Conservation (phyloP, 148 eudicot genomes). For the Polygonum maritimum region DNA sequence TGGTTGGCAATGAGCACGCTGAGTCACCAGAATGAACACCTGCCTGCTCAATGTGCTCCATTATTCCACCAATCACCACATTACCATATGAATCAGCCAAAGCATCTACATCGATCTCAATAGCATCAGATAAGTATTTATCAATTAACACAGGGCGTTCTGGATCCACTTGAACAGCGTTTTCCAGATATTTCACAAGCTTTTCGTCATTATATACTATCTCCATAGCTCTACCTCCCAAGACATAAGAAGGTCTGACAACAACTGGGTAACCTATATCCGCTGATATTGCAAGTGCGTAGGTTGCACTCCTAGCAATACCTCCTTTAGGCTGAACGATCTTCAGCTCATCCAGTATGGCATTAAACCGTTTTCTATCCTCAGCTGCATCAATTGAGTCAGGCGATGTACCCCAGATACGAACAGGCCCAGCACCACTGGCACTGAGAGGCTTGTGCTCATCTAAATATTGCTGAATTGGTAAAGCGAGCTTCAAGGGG, state of each 20-base stretch:
- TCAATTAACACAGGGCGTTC: slow-evolving; percentile 86
- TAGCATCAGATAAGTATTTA: slow-evolving; percentile 72
- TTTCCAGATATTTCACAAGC: slow-evolving; percentile 62
- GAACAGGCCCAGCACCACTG: slow-evolving; percentile 71
- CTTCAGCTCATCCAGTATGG: slow-evolving; percentile 64
- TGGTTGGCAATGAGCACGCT: slow-evolving; percentile 84
- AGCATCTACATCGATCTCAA: slow-evolving; percentile 85
- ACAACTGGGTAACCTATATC: slow-evolving; percentile 97
- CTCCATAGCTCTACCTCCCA: slow-evolving; percentile 98
- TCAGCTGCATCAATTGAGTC: slow-evolving; percentile 98
- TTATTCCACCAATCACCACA: slow-evolving; percentile 96
- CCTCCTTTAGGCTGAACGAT: slow-evolving; percentile 94
- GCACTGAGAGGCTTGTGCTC: slow-evolving; percentile 56
- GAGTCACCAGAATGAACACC: slow-evolving; percentile 99
- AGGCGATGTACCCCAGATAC: slow-evolving; percentile 98
- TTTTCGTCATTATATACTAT: slow-evolving; percentile 90
- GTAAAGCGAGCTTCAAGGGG: slow-evolving; percentile 79
- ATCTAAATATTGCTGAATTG: slow-evolving; percentile 77
- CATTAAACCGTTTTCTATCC: slow-evolving; percentile 90
- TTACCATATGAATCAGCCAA: slow-evolving; percentile 76
- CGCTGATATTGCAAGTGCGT: slow-evolving; percentile 79
- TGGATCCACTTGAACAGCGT: slow-evolving; percentile 89
- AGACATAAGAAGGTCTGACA: slow-evolving; percentile 90
- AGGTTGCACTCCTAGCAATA: slow-evolving; percentile 79
- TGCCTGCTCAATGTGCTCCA: slow-evolving; percentile 98